Evolutionary conservation across 169 alveolate species (phyloP).

Genomic region (Plasmodium sp.): DNA sequence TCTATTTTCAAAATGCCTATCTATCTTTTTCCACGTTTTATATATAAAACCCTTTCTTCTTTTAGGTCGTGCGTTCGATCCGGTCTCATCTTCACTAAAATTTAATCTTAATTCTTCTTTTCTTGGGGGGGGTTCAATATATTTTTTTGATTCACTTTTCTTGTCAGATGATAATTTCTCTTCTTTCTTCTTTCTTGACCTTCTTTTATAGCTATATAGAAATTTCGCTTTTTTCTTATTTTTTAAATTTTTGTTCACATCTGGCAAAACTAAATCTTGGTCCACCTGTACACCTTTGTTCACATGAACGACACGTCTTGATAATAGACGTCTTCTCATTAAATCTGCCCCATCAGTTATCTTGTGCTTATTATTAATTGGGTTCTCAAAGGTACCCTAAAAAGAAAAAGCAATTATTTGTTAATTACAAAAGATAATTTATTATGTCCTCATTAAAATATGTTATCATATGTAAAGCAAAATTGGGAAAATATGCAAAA

Average conservation of each 20-base stretch:
- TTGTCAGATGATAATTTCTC: no score
- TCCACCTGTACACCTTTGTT: no score
- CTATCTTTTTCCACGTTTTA: neutral
- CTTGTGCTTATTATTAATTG: neutral
- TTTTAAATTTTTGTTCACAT: no score
- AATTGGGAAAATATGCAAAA: neutral
- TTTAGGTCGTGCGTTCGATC: neutral
- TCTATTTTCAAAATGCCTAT: neutral
- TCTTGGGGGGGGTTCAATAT: no score
- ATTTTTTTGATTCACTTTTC: no score
- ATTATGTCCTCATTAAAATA: neutral
- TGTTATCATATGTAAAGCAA: neutral
- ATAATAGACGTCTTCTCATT: neutral
- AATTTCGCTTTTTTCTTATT: no score
- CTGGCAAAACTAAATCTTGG: no score
- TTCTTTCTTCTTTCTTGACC: no score
- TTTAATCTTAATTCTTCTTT: no score
- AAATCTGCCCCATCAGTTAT: neutral
- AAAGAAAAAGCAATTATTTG: neutral
- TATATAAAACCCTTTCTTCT: neutral
- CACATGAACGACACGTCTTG: neutral
- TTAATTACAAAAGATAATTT: neutral
- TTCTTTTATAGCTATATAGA: no score
- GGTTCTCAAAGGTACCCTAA: neutral
- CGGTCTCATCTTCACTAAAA: no score